Evolutionary conservation across 495 filamentous ascomycete genomes (phyloP), one percentile per base, ranked within the genome.

Genomic region (Hamigera avellanea): DNA sequence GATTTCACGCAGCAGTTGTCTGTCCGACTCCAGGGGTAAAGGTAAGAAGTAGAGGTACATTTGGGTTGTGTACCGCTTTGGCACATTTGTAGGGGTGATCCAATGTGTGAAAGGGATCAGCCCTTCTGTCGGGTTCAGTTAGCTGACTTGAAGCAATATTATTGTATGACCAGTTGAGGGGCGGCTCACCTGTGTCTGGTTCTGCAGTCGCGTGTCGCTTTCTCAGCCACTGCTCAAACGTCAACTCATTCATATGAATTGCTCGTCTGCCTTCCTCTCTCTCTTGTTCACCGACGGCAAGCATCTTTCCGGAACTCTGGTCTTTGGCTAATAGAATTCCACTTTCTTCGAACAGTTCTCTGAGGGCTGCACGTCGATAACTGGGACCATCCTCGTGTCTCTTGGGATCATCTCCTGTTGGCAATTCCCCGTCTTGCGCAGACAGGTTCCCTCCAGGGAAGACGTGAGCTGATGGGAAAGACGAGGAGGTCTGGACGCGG

Each of bases 31-130:
- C 1, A 66, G 45, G 3, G 65, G 61, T 0, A 87, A 60, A 0
- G 91, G 87, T n/a, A 95, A 68, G 60, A 94, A 81, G 56, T 94
- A 91, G 6, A 98, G 49, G 52, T 96, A 98, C 87, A 98, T 95
- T 52, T 94, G 86, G 6, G 87, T 95, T 1, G 81, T 81, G 52
- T 85, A 98, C 14, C 91, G 72, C 48, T 77, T 81, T 1, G 77
- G 71, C 2, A 80, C 58, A 42, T 72, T 69, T 2, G 64, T 57
- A 0, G 91, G 91, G 2, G 91, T 96, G 27, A 95, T 70, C 91
- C 91, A 96, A 34, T 80, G 76, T 0, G 86, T 93, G 53, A 93
- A 95, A 0, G 88, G 88, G 16, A 84, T 66, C 18, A 98, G 63
- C 33, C 62, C 60, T 0, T 79, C 80, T 62, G 47, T 32, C 0